Evolutionary conservation across 371 early-diverging fungal species (phyloP), one percentile per base, ranked within the genome.

Genomic region (Mortierella sp.): DNA sequence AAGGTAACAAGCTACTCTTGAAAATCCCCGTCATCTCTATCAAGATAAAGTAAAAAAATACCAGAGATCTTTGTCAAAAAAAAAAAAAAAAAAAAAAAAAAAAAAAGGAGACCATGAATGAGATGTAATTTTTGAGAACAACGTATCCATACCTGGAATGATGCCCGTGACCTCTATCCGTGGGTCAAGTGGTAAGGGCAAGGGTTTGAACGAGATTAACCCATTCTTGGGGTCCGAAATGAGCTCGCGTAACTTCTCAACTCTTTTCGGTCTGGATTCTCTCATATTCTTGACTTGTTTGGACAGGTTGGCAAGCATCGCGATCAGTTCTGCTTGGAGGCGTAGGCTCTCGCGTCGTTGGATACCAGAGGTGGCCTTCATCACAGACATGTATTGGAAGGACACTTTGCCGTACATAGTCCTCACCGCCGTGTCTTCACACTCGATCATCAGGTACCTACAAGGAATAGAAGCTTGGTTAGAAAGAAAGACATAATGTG

Each of bases 371-470:
- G 37, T 9, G 1, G 92, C 88, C 18, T 87, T 76, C 82, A 97
- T 87, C 0, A 89, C 88, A 19, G 84, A 84, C 85, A 94, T 85
- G 77, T 90, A 97, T 25, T 93, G 91, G 74, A 85, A 95, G 0
- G 91, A 89, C 1, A 96, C 90, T 79, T 92, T 93, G n/a, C 87
- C 95, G 74, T 94, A 98, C 87, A 95, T 89, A 74, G 90, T 91
- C 21, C 94, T 94, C 44, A 88, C 84, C 0, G 81, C 64, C 9
- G 85, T 82, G 66, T 83, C 83, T 52, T 90, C 89, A 66, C 87
- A 93, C 81, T 98, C 99, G 0, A 96, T 95, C 94, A 94, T 95
- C 44, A 98, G 79, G 83, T 97, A 96, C 93, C 93, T 93, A 48
- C 45, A 25, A 46, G 5, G 12, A 18, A 62, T 55, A 4, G n/a